Conservation (phyloP, 257 asterid species). For the Capsicum baccatum region DNA sequence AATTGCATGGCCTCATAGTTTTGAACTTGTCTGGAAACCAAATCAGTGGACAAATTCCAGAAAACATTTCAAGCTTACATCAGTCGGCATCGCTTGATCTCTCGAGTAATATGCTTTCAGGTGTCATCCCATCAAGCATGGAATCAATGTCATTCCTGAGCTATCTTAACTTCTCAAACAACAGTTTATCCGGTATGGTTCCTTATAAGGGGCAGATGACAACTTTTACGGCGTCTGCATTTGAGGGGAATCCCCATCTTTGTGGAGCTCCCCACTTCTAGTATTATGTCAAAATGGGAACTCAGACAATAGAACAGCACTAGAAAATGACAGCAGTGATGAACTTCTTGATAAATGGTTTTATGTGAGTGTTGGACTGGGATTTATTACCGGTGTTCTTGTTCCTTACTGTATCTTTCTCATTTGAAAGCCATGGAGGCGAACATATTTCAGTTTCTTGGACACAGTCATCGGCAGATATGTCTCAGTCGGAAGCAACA, state of each 20-base stretch:
- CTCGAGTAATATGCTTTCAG: conserved; percentile 51
- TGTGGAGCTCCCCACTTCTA: conserved; percentile 58
- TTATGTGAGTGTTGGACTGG: conserved; percentile 57
- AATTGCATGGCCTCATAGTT: conserved; percentile 42
- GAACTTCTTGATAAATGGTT: conserved; percentile 49
- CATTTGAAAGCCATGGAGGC: conserved; percentile 49
- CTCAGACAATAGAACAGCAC: conserved; percentile 26
- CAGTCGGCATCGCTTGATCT: conserved; percentile 57
- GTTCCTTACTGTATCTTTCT: conserved; percentile 43
- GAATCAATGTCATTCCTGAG: conserved; percentile 44
- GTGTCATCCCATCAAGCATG: conserved; percentile 54
- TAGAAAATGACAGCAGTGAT: conserved; percentile 25
- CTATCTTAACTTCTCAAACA: conserved; percentile 51
- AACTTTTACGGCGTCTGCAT: conserved; percentile 49
- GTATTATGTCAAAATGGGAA: conserved; percentile 43
- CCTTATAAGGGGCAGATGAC: conserved; percentile 54
- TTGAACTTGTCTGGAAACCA: conserved; percentile 59
- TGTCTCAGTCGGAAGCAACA: background rate
- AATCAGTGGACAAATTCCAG: conserved; percentile 54
- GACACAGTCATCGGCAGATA: conserved; percentile 38
- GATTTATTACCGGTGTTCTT: conserved; percentile 52
- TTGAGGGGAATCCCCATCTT: conserved; percentile 49
- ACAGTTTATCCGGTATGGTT: conserved; percentile 54
- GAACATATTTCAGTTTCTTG: conserved; percentile 44
- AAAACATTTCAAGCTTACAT: conserved; percentile 45